Evolutionary conservation across 1,284 basidiomycete species (phyloP).

Genomic region (Ceratobasidium sp.): DNA sequence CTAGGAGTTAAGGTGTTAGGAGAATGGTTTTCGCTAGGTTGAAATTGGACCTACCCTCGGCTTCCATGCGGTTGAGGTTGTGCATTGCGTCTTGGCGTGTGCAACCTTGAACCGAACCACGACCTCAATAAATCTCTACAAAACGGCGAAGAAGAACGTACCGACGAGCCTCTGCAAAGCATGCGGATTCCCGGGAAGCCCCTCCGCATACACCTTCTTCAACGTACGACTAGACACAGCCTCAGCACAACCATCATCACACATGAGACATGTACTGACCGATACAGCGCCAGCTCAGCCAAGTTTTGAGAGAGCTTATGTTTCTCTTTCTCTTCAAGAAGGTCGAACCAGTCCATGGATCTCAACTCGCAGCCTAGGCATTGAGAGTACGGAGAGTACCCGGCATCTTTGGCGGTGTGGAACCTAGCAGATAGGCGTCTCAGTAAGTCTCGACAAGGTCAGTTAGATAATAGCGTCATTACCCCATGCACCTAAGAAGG

Average conservation of each 20-base stretch:
- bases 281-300: slow-evolving; percentile 23
- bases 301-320: not conserved
- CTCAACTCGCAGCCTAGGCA: slow-evolving; percentile 22
- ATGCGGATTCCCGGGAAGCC: slow-evolving; percentile 19
- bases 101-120: slow-evolving; percentile 18
- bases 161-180: slow-evolving; percentile 28
- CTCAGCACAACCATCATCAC: not conserved
- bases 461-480: too few relatives aligned
- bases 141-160: not conserved
- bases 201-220: slow-evolving; percentile 27
- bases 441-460: too few relatives aligned
- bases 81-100: not conserved
- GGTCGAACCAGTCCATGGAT: not conserved
- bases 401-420: slow-evolving; percentile 16
- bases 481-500: slow-evolving; percentile 40
- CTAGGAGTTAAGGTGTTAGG: not conserved
- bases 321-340: slow-evolving; percentile 8
- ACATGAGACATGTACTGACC: not conserved
- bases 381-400: not conserved
- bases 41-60: slow-evolving; percentile 15
- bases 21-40: not conserved
- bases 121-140: not conserved
- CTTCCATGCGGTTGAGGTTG: slow-evolving; percentile 31
- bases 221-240: slow-evolving; percentile 10
- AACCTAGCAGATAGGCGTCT: not conserved